Conservation (phyloP, 192 early-diverging fungal species). For the Coemansia biformis region DNA sequence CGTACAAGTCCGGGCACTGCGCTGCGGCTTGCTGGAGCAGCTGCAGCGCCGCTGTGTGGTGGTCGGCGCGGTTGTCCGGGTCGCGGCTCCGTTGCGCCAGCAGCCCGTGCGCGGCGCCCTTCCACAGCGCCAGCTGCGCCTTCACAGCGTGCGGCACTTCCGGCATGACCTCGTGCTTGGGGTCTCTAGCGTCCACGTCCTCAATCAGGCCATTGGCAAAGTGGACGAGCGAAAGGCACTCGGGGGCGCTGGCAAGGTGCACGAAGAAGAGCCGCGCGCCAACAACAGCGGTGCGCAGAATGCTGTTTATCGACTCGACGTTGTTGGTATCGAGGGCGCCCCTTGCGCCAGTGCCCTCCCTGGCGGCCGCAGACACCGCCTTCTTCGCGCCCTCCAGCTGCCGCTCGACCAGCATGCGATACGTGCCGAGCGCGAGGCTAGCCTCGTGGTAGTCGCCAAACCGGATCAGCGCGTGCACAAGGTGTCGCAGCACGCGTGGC, state of each 20-base stretch:
- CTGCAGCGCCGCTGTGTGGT: constrained; percentile 57
- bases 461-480: constrained; percentile 54
- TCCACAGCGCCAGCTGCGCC: constrained; percentile 42
- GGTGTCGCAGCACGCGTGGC: constrained; percentile 59
- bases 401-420: constrained; percentile 54
- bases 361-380: constrained; percentile 8
- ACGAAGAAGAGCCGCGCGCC: constrained; percentile 49
- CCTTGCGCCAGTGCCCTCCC: constrained; percentile 4
- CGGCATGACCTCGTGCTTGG: constrained; percentile 21
- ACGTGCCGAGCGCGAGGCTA: constrained; percentile 59
- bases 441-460: constrained; percentile 74
- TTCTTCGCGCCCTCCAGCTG: constrained; percentile 37
- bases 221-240: constrained; percentile 36
- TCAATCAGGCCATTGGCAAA: constrained; percentile 38
- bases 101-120: constrained; percentile 29
- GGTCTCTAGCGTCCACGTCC: constrained; percentile 26
- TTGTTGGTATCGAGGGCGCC: constrained; percentile 1
- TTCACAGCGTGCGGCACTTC: constrained; percentile 5
- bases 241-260: constrained; percentile 24
- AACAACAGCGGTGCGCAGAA: constrained; percentile 27
- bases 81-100: constrained; percentile 53
- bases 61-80: constrained; percentile 56
- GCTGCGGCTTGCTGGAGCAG: constrained; percentile 53
- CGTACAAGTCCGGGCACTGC: constrained; percentile 50
- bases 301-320: constrained; percentile 21